Evolutionary conservation across 148 eudicot species (phyloP).

Genomic region (Heliamphora exappendiculata): DNA sequence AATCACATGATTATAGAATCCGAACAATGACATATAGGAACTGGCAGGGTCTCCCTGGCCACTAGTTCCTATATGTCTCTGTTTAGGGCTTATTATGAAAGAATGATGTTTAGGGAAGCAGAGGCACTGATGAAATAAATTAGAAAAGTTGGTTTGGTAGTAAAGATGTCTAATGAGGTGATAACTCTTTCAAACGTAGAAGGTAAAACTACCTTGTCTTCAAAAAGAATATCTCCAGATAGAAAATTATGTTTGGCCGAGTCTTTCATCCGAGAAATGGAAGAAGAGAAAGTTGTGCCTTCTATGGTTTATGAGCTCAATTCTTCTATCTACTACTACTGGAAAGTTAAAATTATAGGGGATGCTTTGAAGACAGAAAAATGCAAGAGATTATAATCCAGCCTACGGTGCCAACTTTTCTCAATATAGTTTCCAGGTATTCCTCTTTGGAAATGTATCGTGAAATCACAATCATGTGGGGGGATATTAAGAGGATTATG

Average conservation of each 20-base stretch:
- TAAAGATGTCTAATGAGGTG: constrained; percentile 20
- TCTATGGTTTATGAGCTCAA: constrained; percentile 44
- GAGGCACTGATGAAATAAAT: constrained; percentile 48
- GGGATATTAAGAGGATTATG: constrained; percentile 69
- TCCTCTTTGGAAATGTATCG: constrained; percentile 68
- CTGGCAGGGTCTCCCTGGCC: constrained; percentile 28
- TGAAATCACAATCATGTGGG: constrained; percentile 77
- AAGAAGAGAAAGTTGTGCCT: constrained; percentile 21
- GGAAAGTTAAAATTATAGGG: constrained; percentile 74
- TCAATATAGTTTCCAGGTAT: constrained; percentile 44
- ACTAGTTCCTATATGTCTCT: constrained; percentile 39
- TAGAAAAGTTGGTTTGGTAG: constrained; percentile 34
- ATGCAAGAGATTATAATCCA: constrained; percentile 50
- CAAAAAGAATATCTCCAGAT: constrained; percentile 10
- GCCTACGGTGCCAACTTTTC: constrained; percentile 54
- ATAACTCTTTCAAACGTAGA: constrained; percentile 19
- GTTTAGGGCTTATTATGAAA: constrained; percentile 46
- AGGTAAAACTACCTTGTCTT: constrained; percentile 9
- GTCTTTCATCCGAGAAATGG: constrained; percentile 36
- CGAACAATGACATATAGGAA: constrained; percentile 75
- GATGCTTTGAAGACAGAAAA: constrained; percentile 60
- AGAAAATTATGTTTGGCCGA: constrained; percentile 34
- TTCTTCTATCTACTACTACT: constrained; percentile 73
- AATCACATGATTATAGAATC: too few species aligned
- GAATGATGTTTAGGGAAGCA: constrained; percentile 61